Evolutionary conservation across 1,139 yeast species (phyloP).

Genomic region (Geotrichum armillariae): DNA sequence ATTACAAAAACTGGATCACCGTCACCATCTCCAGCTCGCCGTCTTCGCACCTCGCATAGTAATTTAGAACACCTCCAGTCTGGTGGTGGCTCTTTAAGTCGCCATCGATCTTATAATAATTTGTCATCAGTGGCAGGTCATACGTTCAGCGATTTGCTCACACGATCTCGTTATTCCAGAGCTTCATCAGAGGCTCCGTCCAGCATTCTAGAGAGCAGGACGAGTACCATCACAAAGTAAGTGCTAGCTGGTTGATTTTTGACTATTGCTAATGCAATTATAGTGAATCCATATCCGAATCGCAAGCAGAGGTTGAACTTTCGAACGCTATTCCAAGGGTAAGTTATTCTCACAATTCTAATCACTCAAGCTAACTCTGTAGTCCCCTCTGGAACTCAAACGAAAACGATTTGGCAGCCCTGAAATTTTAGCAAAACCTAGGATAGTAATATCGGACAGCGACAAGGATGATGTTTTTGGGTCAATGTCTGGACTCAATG

Average conservation of each 20-base stretch:
- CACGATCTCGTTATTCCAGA: conserved; percentile 8
- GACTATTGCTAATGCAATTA: not conserved
- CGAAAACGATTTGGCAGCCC: conserved; percentile 2
- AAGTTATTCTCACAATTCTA: not conserved
- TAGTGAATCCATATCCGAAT: conserved; percentile 10
- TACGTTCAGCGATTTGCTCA: conserved; percentile 10
- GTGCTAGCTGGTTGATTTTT: not conserved
- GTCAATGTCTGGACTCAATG: not conserved
- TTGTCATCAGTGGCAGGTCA: conserved; percentile 1
- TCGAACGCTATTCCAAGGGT: not conserved
- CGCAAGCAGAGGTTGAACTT: conserved; percentile 3
- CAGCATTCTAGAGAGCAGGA: conserved; percentile 10
- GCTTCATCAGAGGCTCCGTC: conserved; percentile 8
- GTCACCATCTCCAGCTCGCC: conserved; percentile 3
- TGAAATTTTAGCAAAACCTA: not conserved
- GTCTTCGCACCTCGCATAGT: conserved; percentile 12
- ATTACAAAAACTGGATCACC: conserved; percentile 10
- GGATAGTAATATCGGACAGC: not conserved
- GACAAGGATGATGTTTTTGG: conserved; percentile 1
- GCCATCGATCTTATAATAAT: conserved; percentile 5
- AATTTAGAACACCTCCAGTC: conserved; percentile 6
- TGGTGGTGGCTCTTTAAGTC: conserved; percentile 1
- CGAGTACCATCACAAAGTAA: conserved; percentile 15
- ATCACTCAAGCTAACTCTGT: not conserved
- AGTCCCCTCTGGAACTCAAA: not conserved